Percentiles rank a stretch among this genome's conserved stretches.
Conservation (phyloP, 495 filamentous ascomycete genomes). For the Penicillium chermesinum region DNA sequence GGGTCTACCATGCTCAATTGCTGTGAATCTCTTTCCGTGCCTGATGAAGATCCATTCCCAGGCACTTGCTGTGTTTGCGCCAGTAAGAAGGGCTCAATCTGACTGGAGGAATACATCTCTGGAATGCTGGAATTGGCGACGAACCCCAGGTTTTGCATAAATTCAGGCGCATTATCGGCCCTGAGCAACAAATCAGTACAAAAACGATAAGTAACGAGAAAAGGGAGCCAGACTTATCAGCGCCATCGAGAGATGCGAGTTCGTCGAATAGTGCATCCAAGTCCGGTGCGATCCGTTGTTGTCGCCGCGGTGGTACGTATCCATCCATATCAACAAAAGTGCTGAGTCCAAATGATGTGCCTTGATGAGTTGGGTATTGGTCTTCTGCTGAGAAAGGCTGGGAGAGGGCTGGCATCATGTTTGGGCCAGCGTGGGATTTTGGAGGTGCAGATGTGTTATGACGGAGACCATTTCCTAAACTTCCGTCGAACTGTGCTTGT, state of each 20-base stretch:
- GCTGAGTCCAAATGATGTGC: constrained; percentile 25
- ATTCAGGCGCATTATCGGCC: constrained; percentile 36
- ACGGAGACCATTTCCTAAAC: constrained; percentile 8
- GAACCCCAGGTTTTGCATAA: constrained; percentile 44
- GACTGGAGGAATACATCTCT: constrained; percentile 34
- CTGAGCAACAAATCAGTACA: constrained; percentile 15
- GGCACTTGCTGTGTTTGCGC: constrained; percentile 32
- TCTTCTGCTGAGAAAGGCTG: constrained; percentile 20
- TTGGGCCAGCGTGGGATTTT: constrained; percentile 19
- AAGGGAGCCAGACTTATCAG: constrained; percentile 20
- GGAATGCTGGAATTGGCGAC: constrained; percentile 33
- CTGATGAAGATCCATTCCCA: constrained; percentile 12
- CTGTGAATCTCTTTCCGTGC: constrained; percentile 23
- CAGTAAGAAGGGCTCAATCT: constrained; percentile 36
- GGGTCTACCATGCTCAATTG: constrained; percentile 12
- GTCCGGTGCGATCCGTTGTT: constrained; percentile 38
- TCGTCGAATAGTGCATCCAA: constrained; percentile 42
- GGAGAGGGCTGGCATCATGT: constrained; percentile 22
- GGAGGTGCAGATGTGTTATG: constrained; percentile 20
- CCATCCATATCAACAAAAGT: constrained; percentile 32
- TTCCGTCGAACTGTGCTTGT: constrained; percentile 17
- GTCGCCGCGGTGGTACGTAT: constrained; percentile 26
- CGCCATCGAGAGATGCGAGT: constrained; percentile 38
- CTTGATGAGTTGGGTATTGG: constrained; percentile 31
- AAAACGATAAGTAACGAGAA: neutral